These are phyloP conservation scores for Cylindrotheca fusiformis DNA, from an alignment of 108 stramenopile genomes.

Conservation along the genomic window DNA sequence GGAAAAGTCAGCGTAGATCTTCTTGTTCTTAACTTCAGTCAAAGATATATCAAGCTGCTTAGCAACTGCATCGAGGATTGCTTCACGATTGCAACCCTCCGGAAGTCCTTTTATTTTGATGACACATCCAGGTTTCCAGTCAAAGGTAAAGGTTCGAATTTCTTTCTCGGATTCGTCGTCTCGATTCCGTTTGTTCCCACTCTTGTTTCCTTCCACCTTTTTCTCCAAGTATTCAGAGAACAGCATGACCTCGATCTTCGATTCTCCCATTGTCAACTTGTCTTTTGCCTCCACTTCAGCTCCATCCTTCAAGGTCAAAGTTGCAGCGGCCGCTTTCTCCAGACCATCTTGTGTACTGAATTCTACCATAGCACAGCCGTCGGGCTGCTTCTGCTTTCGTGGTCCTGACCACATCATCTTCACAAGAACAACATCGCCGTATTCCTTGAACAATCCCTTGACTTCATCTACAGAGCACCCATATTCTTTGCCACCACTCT, in stretches of 20 bases:
- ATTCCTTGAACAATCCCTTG: constrained; percentile 59
- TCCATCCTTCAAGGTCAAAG: constrained; percentile 40
- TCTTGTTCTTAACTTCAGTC: constrained; percentile 63
- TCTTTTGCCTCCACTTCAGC: constrained; percentile 38
- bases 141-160: constrained; percentile 43
- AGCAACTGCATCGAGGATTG: constrained; percentile 59
- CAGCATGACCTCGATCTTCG: constrained; percentile 28
- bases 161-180: constrained; percentile 28
- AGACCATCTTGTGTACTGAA: constrained; percentile 74
- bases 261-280: constrained; percentile 30
- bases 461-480: constrained; percentile 67
- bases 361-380: constrained; percentile 77
- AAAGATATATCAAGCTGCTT: constrained; percentile 46
- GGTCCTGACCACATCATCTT: constrained; percentile 41
- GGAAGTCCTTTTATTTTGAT: constrained; percentile 68
- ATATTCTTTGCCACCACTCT: constrained; percentile 38
- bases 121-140: constrained; percentile 84
- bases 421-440: constrained; percentile 70
- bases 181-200: constrained; percentile 17
- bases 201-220: constrained; percentile 22
- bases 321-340: constrained; percentile 74
- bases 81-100: constrained; percentile 73
- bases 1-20: constrained; percentile 81
- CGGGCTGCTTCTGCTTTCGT: constrained; percentile 25
- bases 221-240: constrained; percentile 38